phyloP scores from a whole-genome alignment of 2,329 filamentous ascomycete genomes.

The Pseudocercospora cruenta region DNA sequence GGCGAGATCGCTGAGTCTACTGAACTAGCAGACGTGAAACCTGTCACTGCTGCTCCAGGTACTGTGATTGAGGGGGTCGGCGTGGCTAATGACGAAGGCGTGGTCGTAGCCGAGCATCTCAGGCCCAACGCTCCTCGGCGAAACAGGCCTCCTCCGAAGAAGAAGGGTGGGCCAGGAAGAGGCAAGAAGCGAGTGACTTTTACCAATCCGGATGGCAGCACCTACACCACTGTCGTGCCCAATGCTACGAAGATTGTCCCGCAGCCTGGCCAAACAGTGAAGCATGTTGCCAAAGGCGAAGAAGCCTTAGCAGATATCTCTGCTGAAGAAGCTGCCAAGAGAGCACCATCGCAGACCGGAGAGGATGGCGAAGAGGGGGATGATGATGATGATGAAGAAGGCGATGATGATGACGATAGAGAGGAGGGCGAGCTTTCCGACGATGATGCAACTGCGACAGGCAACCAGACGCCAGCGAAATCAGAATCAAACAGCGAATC shows the following conservation, averaged over 20 bases:
- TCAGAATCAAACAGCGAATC: conserved; percentile 12
- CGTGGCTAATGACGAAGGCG: conserved; percentile 64
- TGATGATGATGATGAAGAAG: conserved; percentile 56
- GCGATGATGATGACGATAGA: conserved; percentile 50
- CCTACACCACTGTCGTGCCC: conserved; percentile 44
- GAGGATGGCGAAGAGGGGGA: conserved; percentile 52
- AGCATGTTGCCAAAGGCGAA: conserved; percentile 41
- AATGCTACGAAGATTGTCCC: conserved; percentile 42
- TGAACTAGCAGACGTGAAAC: conserved; percentile 49
- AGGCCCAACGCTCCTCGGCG: conserved; percentile 51
- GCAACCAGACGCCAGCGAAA: conserved; percentile 27
- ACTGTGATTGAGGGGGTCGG: conserved; percentile 63
- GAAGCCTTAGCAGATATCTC: conserved; percentile 41
- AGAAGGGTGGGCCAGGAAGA: conserved; percentile 73
- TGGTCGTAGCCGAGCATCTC: conserved; percentile 55
- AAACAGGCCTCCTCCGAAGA: conserved; percentile 78
- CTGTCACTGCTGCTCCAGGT: conserved; percentile 58
- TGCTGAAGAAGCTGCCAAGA: conserved; percentile 46
- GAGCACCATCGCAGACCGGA: conserved; percentile 47
- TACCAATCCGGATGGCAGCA: conserved; percentile 48
- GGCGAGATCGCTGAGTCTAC: conserved; percentile 73
- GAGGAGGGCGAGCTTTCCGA: conserved; percentile 42
- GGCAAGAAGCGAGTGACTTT: conserved; percentile 75
- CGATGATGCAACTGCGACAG: conserved; percentile 33
- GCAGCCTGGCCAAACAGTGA: conserved; percentile 39